phyloP scores from a whole-genome alignment of 305 asterid genomes.

The Plantago coronopus region DNA sequence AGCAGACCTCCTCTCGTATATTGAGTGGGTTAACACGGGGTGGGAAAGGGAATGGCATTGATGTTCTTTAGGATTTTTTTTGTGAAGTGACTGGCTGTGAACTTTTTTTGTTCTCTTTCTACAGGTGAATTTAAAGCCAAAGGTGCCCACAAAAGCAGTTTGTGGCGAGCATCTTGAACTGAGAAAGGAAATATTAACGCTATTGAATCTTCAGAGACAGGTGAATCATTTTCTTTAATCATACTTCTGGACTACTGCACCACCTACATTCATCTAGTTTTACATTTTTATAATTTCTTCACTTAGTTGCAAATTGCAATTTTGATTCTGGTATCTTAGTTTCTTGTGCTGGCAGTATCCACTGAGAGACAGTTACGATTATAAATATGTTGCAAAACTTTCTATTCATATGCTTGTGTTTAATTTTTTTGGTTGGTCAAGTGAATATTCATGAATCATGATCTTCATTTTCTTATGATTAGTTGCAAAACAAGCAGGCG shows the following conservation, averaged over 20 bases:
- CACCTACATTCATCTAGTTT: too few relatives aligned
- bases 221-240: slow-evolving; percentile 28
- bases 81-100: too few relatives aligned
- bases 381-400: not conserved
- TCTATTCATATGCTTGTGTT: not conserved
- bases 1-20: too few relatives aligned
- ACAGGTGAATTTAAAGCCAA: slow-evolving; percentile 95
- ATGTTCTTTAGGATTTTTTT: too few relatives aligned
- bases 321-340: too few relatives aligned
- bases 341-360: too few relatives aligned
- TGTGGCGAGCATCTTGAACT: slow-evolving; percentile 96
- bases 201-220: slow-evolving; percentile 92
- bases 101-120: slow-evolving; percentile 11
- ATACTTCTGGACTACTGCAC: not conserved
- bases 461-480: slow-evolving; percentile 23
- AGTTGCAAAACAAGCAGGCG: slow-evolving; percentile 93
- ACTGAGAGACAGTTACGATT: too few relatives aligned
- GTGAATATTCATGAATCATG: slow-evolving; percentile 6
- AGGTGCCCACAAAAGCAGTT: slow-evolving; percentile 89
- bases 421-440: not conserved
- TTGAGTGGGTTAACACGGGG: too few relatives aligned
- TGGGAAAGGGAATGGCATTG: too few relatives aligned
- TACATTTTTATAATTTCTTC: too few relatives aligned
- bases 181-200: slow-evolving; percentile 86
- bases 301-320: too few relatives aligned